A percentile compares a stretch with the other conserved stretches of the same genome.
Evolutionary conservation across 306 rosid species (phyloP).

Genomic region (Mucuna pruriens): DNA sequence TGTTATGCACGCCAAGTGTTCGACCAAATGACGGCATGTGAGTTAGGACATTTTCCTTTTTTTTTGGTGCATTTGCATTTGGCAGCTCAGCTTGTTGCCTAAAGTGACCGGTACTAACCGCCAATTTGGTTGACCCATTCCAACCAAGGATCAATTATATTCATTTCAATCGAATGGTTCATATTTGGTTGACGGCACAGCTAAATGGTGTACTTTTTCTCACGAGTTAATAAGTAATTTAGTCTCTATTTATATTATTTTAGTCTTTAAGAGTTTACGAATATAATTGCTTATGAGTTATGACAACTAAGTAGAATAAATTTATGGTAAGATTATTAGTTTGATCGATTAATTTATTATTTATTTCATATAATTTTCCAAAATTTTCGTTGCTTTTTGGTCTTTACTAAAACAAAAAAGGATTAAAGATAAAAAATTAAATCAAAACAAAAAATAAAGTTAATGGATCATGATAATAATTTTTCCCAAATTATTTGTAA

Average conservation of each 20-base stretch:
- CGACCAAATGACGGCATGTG: slow-evolving; percentile 20
- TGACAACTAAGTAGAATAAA: neutral
- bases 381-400: neutral
- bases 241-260: neutral
- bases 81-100: neutral
- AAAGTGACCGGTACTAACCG: neutral
- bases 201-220: neutral
- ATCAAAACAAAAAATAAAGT: neutral
- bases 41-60: neutral
- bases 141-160: neutral
- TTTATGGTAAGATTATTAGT: neutral
- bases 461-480: neutral
- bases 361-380: neutral
- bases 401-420: neutral
- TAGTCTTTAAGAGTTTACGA: too few relatives aligned
- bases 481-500: neutral
- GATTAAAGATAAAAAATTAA: neutral
- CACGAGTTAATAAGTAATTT: neutral
- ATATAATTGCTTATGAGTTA: neutral
- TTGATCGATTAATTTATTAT: neutral
- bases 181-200: neutral
- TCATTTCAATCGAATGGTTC: neutral
- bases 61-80: slow-evolving; percentile 1
- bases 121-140: slow-evolving; percentile 28
- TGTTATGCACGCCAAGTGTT: slow-evolving; percentile 30